Evolutionary conservation across 1,139 yeast species (phyloP).

Genomic region (Magnusiomyces magnusii): DNA sequence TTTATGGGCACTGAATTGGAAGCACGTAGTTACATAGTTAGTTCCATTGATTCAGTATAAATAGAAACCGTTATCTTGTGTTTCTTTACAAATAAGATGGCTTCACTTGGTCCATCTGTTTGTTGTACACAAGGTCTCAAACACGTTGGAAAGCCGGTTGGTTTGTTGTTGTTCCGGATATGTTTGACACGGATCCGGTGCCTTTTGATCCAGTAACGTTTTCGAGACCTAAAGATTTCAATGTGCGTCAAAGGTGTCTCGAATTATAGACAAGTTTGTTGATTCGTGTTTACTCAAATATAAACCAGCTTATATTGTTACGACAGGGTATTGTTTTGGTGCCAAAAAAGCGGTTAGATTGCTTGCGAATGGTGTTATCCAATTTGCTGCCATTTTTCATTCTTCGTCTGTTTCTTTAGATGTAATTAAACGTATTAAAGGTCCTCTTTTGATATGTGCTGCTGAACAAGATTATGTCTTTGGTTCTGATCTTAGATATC

Average conservation of each 20-base stretch:
- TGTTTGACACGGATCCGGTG: slow-evolving; percentile 49
- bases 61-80: neutral
- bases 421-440: slow-evolving; percentile 50
- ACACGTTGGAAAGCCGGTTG: slow-evolving; percentile 37
- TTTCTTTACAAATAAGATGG: slow-evolving; percentile 20
- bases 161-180: slow-evolving; percentile 66
- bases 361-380: slow-evolving; percentile 42
- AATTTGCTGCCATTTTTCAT: slow-evolving; percentile 69
- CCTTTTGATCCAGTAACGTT: slow-evolving; percentile 28
- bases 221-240: slow-evolving; percentile 31
- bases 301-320: slow-evolving; percentile 47
- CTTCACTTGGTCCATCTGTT: slow-evolving; percentile 26
- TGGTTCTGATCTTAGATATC: slow-evolving; percentile 52
- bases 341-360: slow-evolving; percentile 59
- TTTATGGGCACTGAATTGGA: no score
- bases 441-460: slow-evolving; percentile 62
- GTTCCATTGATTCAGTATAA: no score
- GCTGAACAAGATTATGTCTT: slow-evolving; percentile 63
- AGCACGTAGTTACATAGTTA: no score
- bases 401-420: slow-evolving; percentile 64
- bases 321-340: slow-evolving; percentile 81
- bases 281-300: slow-evolving; percentile 34
- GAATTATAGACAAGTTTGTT: slow-evolving; percentile 42
- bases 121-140: slow-evolving; percentile 29
- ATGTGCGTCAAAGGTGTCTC: slow-evolving; percentile 33